Evolutionary conservation across 2,329 filamentous ascomycete species (phyloP), one percentile per base, ranked within the genome.

Genomic region (Cytospora leucostoma): DNA sequence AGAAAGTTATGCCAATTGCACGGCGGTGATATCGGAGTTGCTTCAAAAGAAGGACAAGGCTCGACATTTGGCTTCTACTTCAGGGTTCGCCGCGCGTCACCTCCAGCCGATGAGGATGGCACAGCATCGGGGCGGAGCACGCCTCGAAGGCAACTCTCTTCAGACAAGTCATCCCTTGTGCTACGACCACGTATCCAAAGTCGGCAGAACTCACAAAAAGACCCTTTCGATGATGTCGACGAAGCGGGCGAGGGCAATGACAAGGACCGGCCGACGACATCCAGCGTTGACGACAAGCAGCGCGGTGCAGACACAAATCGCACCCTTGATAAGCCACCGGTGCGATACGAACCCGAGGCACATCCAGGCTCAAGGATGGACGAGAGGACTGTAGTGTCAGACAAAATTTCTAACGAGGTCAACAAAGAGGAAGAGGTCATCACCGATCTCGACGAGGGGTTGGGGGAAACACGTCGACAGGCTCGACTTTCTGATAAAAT

Each of bases 61-160:
- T 61, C 59, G 6, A 61, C 59, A 6, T 61, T 61, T 50, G 59
- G 51, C 38, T 61, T 61, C 40, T 61, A 61, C 2, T 61, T 61
- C 51, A 55, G 17, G 19, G 59, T 38, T 7, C 40, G 59, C 11
- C 59, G 40, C 10, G 51, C 59, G 13, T 38, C 38, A 1, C 51
- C 59, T 3, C 59, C 38, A 19, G 7, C 52, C 15, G 52, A 55
- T 1, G 33, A n/a, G 17, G 37, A n/a, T 32, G 7, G 19, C 11
- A 7, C 12, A 4, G 10, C 13, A 8, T 38, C 59, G 4, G 59
- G 50, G 33, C 44, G 49, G 19, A 55, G 33, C n/a, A 35, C 49
- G 8, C 59, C 49, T 12, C 34, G 53, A 38, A 61, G 59, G 21
- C 51, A 61, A 7, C 13, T 17, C 11, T 61, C 59, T 3, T 37